Conservation (phyloP, 2,329 filamentous ascomycete species). For the Fusarium stilboides region DNA sequence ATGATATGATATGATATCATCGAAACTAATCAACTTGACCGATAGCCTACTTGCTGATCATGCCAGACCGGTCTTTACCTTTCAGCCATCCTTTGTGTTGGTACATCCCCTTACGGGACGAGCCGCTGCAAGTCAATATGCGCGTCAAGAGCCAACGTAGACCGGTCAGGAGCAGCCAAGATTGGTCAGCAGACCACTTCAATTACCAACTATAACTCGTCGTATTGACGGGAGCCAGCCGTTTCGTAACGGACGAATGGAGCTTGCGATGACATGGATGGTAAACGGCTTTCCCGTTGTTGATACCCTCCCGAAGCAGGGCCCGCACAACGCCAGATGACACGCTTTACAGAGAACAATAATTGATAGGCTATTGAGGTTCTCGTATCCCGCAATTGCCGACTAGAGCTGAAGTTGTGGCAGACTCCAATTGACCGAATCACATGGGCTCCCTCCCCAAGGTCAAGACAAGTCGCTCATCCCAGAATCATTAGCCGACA, state of each 20-base stretch:
- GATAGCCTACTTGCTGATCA: background rate
- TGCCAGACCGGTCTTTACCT: background rate
- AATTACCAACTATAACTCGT: background rate
- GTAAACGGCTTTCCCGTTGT: conserved; percentile 20
- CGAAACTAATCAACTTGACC: background rate
- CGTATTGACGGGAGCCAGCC: conserved; percentile 14
- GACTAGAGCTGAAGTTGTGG: conserved; percentile 20
- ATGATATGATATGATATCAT: too few relatives aligned
- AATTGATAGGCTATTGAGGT: conserved; percentile 3
- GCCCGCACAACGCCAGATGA: conserved; percentile 8
- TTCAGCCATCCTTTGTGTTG: conserved; percentile 13
- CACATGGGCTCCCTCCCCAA: conserved; percentile 27
- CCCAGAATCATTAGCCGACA: conserved; percentile 21
- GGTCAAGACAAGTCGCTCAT: conserved; percentile 1
- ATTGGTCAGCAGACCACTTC: background rate
- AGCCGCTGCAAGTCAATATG: conserved; percentile 22
- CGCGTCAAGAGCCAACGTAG: background rate
- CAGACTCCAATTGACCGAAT: background rate
- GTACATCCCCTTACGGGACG: conserved; percentile 11
- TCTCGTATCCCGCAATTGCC: conserved; percentile 5
- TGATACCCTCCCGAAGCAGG: conserved; percentile 23
- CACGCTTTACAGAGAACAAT: background rate
- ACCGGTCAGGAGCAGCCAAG: background rate
- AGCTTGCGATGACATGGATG: conserved; percentile 9
- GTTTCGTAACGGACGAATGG: conserved; percentile 19